A percentile compares a stretch with the other conserved stretches of the same genome.
Conservation (phyloP, 345 rosid genomes). For the Kandelia obovata region DNA sequence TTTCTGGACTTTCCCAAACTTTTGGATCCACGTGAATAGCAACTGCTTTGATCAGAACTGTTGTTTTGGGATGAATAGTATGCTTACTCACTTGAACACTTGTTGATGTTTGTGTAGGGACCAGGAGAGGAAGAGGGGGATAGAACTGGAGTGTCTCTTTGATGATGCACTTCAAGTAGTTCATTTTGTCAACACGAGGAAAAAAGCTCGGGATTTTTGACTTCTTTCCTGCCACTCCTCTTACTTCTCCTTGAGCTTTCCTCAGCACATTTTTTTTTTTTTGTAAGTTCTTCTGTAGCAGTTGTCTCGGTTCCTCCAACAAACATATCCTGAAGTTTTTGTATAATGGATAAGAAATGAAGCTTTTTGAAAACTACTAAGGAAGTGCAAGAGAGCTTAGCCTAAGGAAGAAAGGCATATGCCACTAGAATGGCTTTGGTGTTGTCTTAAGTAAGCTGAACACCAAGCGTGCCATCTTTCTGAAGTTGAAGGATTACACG, state of each 20-base stretch:
- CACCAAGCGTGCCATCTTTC: background rate
- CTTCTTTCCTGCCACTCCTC: conserved; percentile 13
- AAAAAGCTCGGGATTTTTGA: background rate
- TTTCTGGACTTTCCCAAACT: conserved; percentile 13
- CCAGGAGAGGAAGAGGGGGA: conserved; percentile 22
- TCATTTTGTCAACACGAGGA: conserved; percentile 4
- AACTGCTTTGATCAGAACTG: conserved; percentile 14
- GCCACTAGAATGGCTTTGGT: conserved; percentile 20
- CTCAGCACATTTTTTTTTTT: conserved; percentile 5
- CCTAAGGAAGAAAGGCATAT: background rate
- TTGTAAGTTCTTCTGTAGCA: conserved; percentile 19
- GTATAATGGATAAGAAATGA: background rate
- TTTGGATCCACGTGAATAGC: conserved; percentile 23
- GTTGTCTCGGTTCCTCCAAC: conserved; percentile 29
- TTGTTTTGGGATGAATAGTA: conserved; percentile 19
- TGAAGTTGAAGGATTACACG: conserved; percentile 9
- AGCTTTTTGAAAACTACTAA: background rate
- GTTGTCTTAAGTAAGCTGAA: conserved; percentile 11
- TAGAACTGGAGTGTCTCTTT: conserved; percentile 28
- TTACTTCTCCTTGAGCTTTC: conserved; percentile 25
- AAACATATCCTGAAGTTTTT: conserved; percentile 27
- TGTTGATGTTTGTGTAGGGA: conserved; percentile 23
- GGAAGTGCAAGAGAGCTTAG: background rate
- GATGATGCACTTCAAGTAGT: conserved; percentile 18
- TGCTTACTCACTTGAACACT: conserved; percentile 8